Evolutionary conservation across 768 basidiomycete genomes (phyloP).

Genomic region (Hygrophoropsis aurantiaca): DNA sequence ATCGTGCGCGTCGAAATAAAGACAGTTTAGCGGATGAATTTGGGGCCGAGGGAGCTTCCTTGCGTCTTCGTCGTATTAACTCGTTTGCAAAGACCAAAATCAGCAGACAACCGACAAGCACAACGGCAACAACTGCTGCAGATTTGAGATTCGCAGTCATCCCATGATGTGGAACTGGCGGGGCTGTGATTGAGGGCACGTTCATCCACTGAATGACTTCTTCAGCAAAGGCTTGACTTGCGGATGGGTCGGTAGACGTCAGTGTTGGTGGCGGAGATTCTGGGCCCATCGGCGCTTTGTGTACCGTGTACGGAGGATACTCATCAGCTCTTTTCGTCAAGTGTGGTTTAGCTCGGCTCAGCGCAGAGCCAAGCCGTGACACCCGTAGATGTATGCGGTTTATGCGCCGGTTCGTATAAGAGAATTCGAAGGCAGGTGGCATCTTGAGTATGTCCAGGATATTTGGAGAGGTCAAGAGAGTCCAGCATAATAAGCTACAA

Average conservation of each 20-base stretch:
- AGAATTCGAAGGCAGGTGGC: no score
- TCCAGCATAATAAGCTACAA: no score
- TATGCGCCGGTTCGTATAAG: constrained; percentile 1
- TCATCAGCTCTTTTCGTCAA: no score
- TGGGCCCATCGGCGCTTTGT: constrained; percentile 7
- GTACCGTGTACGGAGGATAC: background rate
- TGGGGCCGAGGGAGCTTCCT: background rate
- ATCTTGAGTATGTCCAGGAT: constrained; percentile 5
- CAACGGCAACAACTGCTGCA: constrained; percentile 18
- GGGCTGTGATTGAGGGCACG: no score
- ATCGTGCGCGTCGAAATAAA: background rate
- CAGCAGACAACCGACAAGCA: constrained; percentile 27
- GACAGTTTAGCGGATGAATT: constrained; percentile 5
- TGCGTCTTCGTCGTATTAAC: constrained; percentile 18
- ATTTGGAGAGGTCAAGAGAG: constrained; percentile 21
- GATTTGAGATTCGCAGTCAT: constrained; percentile 18
- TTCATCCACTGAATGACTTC: no score
- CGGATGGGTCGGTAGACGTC: constrained; percentile 1
- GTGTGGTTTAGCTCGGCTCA: no score
- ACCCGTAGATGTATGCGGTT: constrained; percentile 17
- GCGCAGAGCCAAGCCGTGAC: constrained; percentile 4
- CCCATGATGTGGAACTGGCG: background rate
- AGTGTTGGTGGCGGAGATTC: constrained; percentile 5
- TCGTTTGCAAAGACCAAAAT: constrained; percentile 26
- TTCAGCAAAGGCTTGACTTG: no score